Percentiles rank a stretch among this genome's conserved stretches.
These are phyloP conservation scores for Emergomyces pasteurianus DNA, from an alignment of 2,329 filamentous ascomycete species.

Conservation along the genomic window DNA sequence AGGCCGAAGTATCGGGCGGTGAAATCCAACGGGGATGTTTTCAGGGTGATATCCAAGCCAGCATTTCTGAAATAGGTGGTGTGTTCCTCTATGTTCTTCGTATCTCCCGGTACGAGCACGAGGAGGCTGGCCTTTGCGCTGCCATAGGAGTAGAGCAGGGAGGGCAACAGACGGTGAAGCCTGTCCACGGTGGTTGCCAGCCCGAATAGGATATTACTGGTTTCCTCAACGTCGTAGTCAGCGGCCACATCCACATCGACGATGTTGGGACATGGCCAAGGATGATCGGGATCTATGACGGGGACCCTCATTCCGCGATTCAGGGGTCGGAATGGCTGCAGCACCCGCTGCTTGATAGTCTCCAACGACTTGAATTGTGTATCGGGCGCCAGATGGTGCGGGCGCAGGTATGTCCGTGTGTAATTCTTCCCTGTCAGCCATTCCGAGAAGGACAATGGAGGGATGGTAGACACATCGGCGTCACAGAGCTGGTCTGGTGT, in stretches of 20 bases:
- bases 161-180: constrained; percentile 28
- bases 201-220: constrained; percentile 31
- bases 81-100: constrained; percentile 27
- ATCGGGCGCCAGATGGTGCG: constrained; percentile 24
- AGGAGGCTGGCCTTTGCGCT: constrained; percentile 30
- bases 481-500: constrained; percentile 20
- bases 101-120: constrained; percentile 30
- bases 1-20: constrained; percentile 34
- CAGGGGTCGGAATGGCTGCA: constrained; percentile 27
- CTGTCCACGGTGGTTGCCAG: constrained; percentile 33
- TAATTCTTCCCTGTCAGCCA: constrained; percentile 35
- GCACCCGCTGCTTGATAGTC: constrained; percentile 25
- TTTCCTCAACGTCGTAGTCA: constrained; percentile 28
- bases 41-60: constrained; percentile 29
- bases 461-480: constrained; percentile 21
- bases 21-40: constrained; percentile 29
- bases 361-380: constrained; percentile 29
- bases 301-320: constrained; percentile 29
- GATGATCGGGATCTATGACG: constrained; percentile 20
- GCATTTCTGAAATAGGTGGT: constrained; percentile 32
- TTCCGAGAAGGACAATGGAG: constrained; percentile 28
- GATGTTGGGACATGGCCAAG: constrained; percentile 25
- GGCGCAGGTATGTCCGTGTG: constrained; percentile 31
- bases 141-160: constrained; percentile 32
- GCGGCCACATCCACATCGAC: constrained; percentile 30